Conservation (phyloP, 1,284 basidiomycete genomes). For the Leccinum cinnamomeum region DNA sequence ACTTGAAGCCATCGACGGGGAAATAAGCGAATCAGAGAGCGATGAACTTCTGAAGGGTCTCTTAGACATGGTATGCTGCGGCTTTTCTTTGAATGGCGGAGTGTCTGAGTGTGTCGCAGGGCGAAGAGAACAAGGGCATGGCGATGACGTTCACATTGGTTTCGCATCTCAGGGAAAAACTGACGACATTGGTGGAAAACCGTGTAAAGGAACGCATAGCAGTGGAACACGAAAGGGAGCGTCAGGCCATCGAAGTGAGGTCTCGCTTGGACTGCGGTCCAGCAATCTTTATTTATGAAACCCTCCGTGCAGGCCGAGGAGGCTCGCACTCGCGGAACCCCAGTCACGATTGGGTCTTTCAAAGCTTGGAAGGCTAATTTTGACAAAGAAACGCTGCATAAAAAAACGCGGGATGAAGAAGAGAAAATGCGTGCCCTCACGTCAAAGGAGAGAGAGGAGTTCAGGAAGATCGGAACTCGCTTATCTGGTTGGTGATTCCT, state of each 20-base stretch:
- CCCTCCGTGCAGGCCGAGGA: slow-evolving; percentile 72
- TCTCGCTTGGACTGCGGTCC: not conserved
- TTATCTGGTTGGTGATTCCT: slow-evolving; percentile 58
- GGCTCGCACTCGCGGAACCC: slow-evolving; percentile 85
- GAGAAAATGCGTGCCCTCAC: slow-evolving; percentile 77
- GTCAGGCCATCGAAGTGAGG: slow-evolving; percentile 72
- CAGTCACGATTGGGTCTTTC: slow-evolving; percentile 84
- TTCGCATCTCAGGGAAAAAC: slow-evolving; percentile 80
- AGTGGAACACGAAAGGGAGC: slow-evolving; percentile 71
- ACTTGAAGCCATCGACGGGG: slow-evolving; percentile 69
- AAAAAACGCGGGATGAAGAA: slow-evolving; percentile 73
- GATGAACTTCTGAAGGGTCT: slow-evolving; percentile 60
- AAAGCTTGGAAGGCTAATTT: slow-evolving; percentile 80
- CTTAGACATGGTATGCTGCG: slow-evolving; percentile 56
- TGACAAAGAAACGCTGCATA: slow-evolving; percentile 62
- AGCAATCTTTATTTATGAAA: slow-evolving; percentile 5
- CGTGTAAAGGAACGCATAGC: slow-evolving; percentile 59
- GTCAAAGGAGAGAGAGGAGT: slow-evolving; percentile 89
- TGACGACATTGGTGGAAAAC: slow-evolving; percentile 62
- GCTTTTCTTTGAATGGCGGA: not conserved
- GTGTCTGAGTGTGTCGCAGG: slow-evolving; percentile 47
- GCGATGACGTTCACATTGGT: slow-evolving; percentile 98
- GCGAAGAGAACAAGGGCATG: slow-evolving; percentile 91
- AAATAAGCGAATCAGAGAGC: slow-evolving; percentile 60
- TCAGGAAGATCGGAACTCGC: slow-evolving; percentile 64